Evolutionary conservation across 805 yeast species (phyloP).

Genomic region (Tetrapisispora namnaoensis): DNA sequence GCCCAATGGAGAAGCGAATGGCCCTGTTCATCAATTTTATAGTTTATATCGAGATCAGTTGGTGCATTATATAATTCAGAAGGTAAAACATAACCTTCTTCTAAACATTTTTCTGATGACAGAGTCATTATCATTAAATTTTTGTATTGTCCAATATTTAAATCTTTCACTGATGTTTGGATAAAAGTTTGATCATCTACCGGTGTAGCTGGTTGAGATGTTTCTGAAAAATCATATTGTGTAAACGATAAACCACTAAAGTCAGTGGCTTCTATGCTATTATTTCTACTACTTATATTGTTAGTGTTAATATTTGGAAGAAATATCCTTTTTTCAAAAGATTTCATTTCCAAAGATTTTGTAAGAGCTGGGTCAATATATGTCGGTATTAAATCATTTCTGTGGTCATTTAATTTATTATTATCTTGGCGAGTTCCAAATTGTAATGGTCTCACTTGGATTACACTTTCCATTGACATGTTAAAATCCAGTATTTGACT

Average conservation of each 20-base stretch:
- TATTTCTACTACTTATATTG: background rate
- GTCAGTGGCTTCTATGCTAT: background rate
- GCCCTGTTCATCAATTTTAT: constrained; percentile 67
- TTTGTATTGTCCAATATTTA: constrained; percentile 17
- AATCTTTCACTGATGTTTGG: background rate
- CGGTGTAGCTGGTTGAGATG: background rate
- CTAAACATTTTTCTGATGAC: constrained; percentile 25
- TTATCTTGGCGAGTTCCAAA: constrained; percentile 20
- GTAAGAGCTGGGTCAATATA: background rate
- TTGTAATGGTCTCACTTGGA: constrained; percentile 19
- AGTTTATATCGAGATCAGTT: constrained; percentile 51
- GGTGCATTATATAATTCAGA: constrained; percentile 47
- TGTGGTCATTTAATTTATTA: constrained; percentile 3
- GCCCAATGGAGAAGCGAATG: constrained; percentile 84
- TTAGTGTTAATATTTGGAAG: background rate
- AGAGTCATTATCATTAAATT: constrained; percentile 21
- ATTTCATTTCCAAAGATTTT: background rate
- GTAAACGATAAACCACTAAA: background rate
- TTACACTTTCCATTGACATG: constrained; percentile 7
- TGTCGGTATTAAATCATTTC: background rate
- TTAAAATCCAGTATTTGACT: background rate
- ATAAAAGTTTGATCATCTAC: background rate
- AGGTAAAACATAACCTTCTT: constrained; percentile 20
- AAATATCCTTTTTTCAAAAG: background rate
- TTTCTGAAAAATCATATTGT: background rate